Percentiles rank a stretch among this genome's conserved stretches.
These are phyloP conservation scores for Barnettozyma pratensis DNA, from an alignment of 805 yeast genomes.

Conservation along the genomic window DNA sequence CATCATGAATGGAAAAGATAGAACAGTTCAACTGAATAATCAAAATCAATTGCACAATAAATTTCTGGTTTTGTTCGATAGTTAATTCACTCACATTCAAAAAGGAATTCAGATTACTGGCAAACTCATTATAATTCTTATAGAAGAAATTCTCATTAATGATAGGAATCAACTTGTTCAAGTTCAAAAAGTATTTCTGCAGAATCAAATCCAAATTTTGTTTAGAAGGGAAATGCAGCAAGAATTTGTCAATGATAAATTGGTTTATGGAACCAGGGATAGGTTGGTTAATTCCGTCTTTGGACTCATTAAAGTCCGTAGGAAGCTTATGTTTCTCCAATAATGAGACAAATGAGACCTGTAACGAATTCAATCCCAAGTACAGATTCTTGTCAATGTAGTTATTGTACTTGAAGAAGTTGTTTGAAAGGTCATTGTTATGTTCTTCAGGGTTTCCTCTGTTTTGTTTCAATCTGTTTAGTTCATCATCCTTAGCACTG, in stretches of 20 bases:
- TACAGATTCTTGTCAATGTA: conserved; percentile 19
- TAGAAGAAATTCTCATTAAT: conserved; percentile 23
- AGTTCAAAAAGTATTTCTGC: conserved; percentile 22
- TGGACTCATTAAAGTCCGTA: conserved; percentile 26
- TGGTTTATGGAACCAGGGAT: conserved; percentile 20
- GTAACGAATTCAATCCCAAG: conserved; percentile 23
- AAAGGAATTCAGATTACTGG: conserved; percentile 11
- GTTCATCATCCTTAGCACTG: conserved; percentile 32
- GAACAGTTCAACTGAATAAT: conserved; percentile 26
- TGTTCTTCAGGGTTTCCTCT: background rate
- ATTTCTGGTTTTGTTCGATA: conserved; percentile 7
- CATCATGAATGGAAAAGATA: conserved; percentile 25
- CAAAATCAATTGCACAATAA: conserved; percentile 42
- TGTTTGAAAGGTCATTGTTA: conserved; percentile 11
- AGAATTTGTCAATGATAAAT: conserved; percentile 17
- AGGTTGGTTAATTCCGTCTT: conserved; percentile 16
- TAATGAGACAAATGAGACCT: conserved; percentile 16
- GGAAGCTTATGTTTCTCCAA: conserved; percentile 12
- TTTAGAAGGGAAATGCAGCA: conserved; percentile 24
- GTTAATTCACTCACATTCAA: conserved; percentile 1
- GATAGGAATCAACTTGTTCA: conserved; percentile 23
- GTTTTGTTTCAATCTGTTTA: conserved; percentile 31
- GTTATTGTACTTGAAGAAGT: conserved; percentile 24
- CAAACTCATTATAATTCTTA: conserved; percentile 16
- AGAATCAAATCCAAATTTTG: conserved; percentile 23